phyloP scores from a whole-genome alignment of 2,329 filamentous ascomycete genomes.

The Colletotrichum sp. region DNA sequence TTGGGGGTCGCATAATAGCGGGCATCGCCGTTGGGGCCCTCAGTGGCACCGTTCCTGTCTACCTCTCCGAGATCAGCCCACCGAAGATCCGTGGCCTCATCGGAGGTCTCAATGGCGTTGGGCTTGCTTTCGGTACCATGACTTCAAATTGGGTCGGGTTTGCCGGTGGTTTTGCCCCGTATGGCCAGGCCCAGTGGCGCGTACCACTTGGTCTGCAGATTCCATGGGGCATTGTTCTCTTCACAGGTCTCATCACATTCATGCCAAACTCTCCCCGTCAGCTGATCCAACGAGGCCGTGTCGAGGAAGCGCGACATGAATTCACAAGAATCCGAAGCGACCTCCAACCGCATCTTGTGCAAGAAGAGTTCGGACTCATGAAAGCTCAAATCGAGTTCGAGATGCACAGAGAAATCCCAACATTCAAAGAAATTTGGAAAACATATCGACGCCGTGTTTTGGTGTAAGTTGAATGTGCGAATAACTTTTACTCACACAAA shows the following conservation, averaged over 20 bases:
- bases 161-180: not conserved
- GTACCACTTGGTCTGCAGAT: not conserved
- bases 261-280: not conserved
- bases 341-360: not conserved
- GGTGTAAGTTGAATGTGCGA: not conserved
- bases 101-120: not conserved
- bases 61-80: not conserved
- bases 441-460: not conserved
- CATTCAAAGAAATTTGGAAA: not conserved
- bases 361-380: not conserved
- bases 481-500: not conserved
- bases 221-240: not conserved
- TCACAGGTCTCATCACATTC: not conserved
- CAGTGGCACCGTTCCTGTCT: not conserved
- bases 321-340: not conserved
- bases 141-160: not conserved
- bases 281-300: not conserved
- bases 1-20: not conserved
- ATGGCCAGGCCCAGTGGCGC: not conserved
- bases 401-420: not conserved
- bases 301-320: not conserved
- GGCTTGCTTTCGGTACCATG: not conserved
- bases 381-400: not conserved
- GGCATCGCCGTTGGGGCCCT: not conserved
- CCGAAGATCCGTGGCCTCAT: not conserved